Base-by-base conservation (phyloP, 2,329 filamentous ascomycete species). In the Xylaria sp. region DNA sequence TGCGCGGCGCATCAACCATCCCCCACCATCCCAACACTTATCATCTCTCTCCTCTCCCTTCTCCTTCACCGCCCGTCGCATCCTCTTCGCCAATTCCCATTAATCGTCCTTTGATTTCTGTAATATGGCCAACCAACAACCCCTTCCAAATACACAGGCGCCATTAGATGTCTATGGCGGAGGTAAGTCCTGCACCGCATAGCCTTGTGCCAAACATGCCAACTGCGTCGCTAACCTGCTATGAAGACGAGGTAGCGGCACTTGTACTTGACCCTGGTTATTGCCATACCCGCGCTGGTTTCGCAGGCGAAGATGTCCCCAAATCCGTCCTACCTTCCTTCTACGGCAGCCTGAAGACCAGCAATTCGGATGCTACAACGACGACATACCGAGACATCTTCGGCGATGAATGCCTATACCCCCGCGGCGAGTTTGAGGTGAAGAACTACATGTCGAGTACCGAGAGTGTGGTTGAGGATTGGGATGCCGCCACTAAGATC, bases 251-350 rank as follows among this genome's bases (percentile, higher is more conserved):
- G 81, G 93, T 99, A 67, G 96, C 93, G 35, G 96, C 96, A 54
- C 90, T 99, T 70, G 92, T 99, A 37, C 91, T 99, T 74, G 95
- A 99, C 75, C 91, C 95, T 3, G 95, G 96, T 64, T 97, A 93
- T 80, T 92, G 91, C 73, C 90, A 88, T 69, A 93, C 91, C 40
- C 93, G 96, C 78, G 95, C 93, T 62, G 95, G 95, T 60, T 99
- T 98, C 74, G 96, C 96, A 11, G 95, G 96, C 74, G 96, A 99
- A 85, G 95, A 99, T 79, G 90, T 93, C 0, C 95, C 95, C 70
- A 98, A 98, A 81, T 93, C 92, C 29, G 88, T 98, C 59, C 85
- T 96, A 60, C 93, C 94, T 27, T 95, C 93, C 44, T 92, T 90
- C 80, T 99, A 99, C 79, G 93, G 91, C 56, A 80, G 83, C 72